Evolutionary conservation across 148 eudicot genomes (phyloP).

Genomic region (Beta vulgaris): DNA sequence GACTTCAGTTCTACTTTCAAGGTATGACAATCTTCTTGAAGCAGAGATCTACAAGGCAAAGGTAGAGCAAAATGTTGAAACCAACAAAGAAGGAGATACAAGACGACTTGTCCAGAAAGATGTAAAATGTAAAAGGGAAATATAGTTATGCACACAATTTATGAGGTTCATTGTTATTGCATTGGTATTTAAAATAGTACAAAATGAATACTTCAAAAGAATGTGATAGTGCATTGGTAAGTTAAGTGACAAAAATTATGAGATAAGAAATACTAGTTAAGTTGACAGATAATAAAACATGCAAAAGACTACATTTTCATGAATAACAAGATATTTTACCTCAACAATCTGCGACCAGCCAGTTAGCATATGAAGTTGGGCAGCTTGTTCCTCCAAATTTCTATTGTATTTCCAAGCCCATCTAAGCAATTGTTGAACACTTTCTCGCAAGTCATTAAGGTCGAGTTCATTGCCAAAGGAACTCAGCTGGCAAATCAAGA

Average conservation of each 20-base stretch:
- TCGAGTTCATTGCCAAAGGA: constrained; percentile 69
- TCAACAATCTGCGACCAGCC: constrained; percentile 95
- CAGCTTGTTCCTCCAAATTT: constrained; percentile 97
- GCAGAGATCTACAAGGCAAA: constrained; percentile 58
- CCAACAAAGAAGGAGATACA: background rate
- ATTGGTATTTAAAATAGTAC: background rate
- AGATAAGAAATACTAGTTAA: background rate
- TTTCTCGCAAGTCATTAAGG: constrained; percentile 71
- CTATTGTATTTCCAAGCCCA: constrained; percentile 98
- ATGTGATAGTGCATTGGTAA: background rate
- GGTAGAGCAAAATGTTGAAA: constrained; percentile 5
- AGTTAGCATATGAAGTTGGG: constrained; percentile 97
- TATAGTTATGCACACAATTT: background rate
- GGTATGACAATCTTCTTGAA: constrained; percentile 77
- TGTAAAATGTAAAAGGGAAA: background rate
- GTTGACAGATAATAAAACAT: background rate
- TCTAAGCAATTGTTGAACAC: constrained; percentile 71
- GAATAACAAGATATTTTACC: constrained; percentile 35
- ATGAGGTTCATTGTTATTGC: background rate
- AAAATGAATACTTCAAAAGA: background rate
- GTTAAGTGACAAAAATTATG: background rate
- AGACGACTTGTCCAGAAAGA: background rate
- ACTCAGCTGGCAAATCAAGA: constrained; percentile 50
- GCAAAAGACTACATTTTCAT: too few relatives aligned
- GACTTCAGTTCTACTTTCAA: constrained; percentile 69